Evolutionary conservation across 2,329 filamentous ascomycete species (phyloP).

Genomic region (Scedosporium apiospermum): DNA sequence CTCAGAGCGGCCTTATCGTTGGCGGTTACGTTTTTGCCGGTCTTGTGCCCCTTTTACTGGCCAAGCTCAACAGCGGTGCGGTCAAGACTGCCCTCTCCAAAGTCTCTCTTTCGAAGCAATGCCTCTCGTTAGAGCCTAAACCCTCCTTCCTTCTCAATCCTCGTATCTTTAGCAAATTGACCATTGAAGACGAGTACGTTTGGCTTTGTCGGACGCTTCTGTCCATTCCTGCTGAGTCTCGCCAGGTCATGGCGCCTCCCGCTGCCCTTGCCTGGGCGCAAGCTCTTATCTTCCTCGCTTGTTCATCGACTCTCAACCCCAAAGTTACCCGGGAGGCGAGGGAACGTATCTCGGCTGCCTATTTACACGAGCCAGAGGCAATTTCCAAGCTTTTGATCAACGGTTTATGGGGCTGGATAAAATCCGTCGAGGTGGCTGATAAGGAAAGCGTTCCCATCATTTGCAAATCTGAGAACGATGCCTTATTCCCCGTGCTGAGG

Average conservation of each 20-base stretch:
- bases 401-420: slow-evolving; percentile 74
- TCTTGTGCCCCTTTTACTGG: slow-evolving; percentile 46
- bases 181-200: slow-evolving; percentile 61
- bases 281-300: slow-evolving; percentile 70
- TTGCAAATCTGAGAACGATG: slow-evolving; percentile 53
- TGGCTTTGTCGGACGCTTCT: slow-evolving; percentile 69
- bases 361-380: slow-evolving; percentile 45
- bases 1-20: slow-evolving; percentile 74
- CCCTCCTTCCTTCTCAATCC: slow-evolving; percentile 80
- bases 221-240: slow-evolving; percentile 47
- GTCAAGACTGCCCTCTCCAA: slow-evolving; percentile 39
- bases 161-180: slow-evolving; percentile 74
- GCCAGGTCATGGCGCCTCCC: slow-evolving; percentile 34
- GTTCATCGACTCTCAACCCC: slow-evolving; percentile 50
- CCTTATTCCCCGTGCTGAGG: slow-evolving; percentile 52
- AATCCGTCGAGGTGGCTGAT: slow-evolving; percentile 56
- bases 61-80: slow-evolving; percentile 43
- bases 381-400: slow-evolving; percentile 56
- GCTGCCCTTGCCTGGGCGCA: slow-evolving; percentile 71
- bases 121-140: slow-evolving; percentile 64
- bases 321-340: slow-evolving; percentile 55
- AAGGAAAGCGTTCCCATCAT: slow-evolving; percentile 65
- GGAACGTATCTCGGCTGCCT: slow-evolving; percentile 53
- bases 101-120: slow-evolving; percentile 52
- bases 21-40: slow-evolving; percentile 67